Conservation (phyloP, 306 rosid genomes). For the Prunus davidiana region DNA sequence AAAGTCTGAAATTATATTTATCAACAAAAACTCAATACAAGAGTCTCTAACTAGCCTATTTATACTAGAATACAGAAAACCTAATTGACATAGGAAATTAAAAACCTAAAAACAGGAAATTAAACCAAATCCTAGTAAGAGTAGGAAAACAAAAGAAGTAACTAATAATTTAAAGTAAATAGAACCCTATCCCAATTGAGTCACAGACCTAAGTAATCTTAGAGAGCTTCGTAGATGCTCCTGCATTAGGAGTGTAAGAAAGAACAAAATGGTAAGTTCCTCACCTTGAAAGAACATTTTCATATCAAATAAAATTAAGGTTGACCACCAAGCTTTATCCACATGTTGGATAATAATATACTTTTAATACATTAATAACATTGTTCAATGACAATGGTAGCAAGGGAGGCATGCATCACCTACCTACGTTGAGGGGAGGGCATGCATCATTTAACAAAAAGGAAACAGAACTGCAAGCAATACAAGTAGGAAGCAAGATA, state of each 20-base stretch:
- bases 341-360: background rate
- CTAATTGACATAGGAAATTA: too few species aligned
- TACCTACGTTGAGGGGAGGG: background rate
- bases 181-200: too few species aligned
- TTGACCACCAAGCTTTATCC: background rate
- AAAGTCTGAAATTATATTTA: too few species aligned
- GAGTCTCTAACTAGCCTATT: too few species aligned
- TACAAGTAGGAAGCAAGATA: background rate
- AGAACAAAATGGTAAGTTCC: background rate
- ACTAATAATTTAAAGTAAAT: too few species aligned
- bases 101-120: too few species aligned
- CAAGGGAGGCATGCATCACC: background rate
- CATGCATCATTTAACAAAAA: background rate
- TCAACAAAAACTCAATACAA: too few species aligned
- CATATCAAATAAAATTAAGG: background rate
- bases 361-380: background rate
- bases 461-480: background rate
- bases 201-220: too few species aligned
- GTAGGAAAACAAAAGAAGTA: too few species aligned
- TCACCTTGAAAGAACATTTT: background rate
- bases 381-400: background rate
- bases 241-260: background rate
- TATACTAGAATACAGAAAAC: too few species aligned
- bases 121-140: too few species aligned
- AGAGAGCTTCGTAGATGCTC: too few species aligned